Evolutionary conservation across 768 basidiomycete genomes (phyloP), one percentile per base, ranked within the genome.

Genomic region (Cyathus striatus): DNA sequence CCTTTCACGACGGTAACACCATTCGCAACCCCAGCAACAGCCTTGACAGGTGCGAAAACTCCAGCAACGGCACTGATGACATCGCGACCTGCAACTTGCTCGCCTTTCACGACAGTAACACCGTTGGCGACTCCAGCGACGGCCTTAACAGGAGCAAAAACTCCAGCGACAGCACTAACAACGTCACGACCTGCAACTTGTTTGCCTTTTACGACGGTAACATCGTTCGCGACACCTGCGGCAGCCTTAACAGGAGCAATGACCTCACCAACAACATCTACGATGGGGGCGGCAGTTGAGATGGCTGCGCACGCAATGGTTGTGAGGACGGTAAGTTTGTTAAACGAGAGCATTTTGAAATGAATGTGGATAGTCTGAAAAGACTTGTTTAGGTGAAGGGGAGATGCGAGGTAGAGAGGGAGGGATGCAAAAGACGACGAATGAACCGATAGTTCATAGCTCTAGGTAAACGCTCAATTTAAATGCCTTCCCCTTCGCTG

Each of bases 341-440:
- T 47, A 51, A 58, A 54, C 41, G 44, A 51, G 37, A 39, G 43
- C 60, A 61, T 61, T 51, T 37, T 25, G 32, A 43, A 55, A 57
- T 4, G 55, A 57, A 21, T 49, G 55, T 50, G 25, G 30, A 18
- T 35, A 41, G 22, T 38, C 26, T 24, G 34, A 36, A 30, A 34
- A 38, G 17, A 42, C 36, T n/a, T 46, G 25, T 37, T 47, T 42
- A 23, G 16, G 32, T 13, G 32, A 36, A 17, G 40, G 30, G 20
- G 37, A 48, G 42, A 21, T 22, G n/a, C 47, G 41, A 5, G 35
- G 40, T 14, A 25, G 33, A 35, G 27, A 23, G 25, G 23, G 35
- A 38, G 17, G 39, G 25, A 23, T n/a, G 35, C 35, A 37, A 20
- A 37, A 37, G 12, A 14, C 13, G 35, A 37, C 35, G 13, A 20